Evolutionary conservation across 2,329 filamentous ascomycete species (phyloP).

Genomic region (Trichoderma simmonsii): DNA sequence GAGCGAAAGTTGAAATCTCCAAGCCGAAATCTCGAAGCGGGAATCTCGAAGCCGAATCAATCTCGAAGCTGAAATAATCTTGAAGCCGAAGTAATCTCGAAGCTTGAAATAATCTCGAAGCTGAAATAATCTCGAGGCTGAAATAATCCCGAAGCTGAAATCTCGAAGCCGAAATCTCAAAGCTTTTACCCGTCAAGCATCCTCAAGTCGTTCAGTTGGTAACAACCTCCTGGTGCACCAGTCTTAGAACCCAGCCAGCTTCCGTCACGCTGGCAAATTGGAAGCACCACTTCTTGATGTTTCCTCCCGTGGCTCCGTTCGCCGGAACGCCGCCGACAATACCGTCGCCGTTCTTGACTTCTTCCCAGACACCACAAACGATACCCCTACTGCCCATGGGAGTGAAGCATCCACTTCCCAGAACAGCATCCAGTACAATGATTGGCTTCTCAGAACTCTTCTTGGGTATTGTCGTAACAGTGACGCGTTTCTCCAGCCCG

Average conservation of each 20-base stretch:
- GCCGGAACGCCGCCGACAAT: conserved; percentile 51
- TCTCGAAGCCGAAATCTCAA: not conserved
- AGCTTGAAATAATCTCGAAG: not conserved
- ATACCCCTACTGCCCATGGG: conserved; percentile 81
- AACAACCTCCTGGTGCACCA: conserved; percentile 56
- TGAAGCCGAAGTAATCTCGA: not conserved
- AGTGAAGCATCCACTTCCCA: conserved; percentile 82
- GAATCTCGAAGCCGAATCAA: not conserved
- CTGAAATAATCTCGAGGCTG: not conserved
- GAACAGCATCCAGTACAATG: conserved; percentile 75
- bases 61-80: not conserved
- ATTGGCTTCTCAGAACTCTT: conserved; percentile 54
- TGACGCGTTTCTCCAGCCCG: conserved; percentile 78
- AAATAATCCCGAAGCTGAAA: not conserved
- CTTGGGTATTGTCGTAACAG: conserved; percentile 70
- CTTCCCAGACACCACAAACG: conserved; percentile 84
- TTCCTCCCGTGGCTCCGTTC: conserved; percentile 50
- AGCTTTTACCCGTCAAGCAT: not conserved
- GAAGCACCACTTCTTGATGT: conserved; percentile 63
- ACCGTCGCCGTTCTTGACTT: conserved; percentile 62
- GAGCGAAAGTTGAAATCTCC: not conserved
- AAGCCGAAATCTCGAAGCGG: too few species aligned
- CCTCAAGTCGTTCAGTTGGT: conserved; percentile 28
- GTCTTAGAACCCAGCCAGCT: conserved; percentile 54
- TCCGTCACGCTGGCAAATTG: conserved; percentile 53